Evolutionary conservation across 2,329 filamentous ascomycete species (phyloP).

Genomic region (Diaporthe sp.): DNA sequence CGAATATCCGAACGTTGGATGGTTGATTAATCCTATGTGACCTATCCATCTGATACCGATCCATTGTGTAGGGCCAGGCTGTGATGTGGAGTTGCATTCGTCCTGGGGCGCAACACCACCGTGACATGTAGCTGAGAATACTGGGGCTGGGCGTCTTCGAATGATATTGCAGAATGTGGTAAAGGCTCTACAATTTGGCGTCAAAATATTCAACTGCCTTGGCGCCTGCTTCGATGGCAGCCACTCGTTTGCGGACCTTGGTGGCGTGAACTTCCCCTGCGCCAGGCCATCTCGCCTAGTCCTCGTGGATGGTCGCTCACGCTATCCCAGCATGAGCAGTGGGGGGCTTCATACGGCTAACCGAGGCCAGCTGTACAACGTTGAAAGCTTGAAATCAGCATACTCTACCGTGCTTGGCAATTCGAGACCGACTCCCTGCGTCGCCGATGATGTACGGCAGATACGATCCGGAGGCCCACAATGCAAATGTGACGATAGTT

Average conservation of each 20-base stretch:
- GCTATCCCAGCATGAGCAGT: neutral
- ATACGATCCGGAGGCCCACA: neutral
- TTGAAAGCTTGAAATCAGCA: slow-evolving; percentile 13
- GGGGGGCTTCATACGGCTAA: neutral
- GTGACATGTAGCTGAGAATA: neutral
- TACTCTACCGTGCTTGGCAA: slow-evolving; percentile 8
- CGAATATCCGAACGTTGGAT: neutral
- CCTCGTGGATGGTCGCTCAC: neutral
- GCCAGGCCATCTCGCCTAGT: neutral
- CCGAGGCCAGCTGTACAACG: slow-evolving; percentile 25
- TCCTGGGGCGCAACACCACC: too few relatives aligned
- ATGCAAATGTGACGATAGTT: slow-evolving; percentile 18
- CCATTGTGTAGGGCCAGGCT: neutral
- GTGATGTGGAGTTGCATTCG: neutral
- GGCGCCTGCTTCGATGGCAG: neutral
- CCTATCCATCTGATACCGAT: neutral
- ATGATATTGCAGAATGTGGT: neutral
- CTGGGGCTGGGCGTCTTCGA: neutral
- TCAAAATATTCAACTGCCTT: neutral
- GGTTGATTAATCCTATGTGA: too few relatives aligned
- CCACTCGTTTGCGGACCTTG: neutral
- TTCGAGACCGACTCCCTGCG: neutral
- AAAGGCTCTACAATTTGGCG: neutral
- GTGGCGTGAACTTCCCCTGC: slow-evolving; percentile 5
- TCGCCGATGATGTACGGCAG: neutral